phyloP scores from a whole-genome alignment of 441 rosid species.

The Aleurites moluccanus region DNA sequence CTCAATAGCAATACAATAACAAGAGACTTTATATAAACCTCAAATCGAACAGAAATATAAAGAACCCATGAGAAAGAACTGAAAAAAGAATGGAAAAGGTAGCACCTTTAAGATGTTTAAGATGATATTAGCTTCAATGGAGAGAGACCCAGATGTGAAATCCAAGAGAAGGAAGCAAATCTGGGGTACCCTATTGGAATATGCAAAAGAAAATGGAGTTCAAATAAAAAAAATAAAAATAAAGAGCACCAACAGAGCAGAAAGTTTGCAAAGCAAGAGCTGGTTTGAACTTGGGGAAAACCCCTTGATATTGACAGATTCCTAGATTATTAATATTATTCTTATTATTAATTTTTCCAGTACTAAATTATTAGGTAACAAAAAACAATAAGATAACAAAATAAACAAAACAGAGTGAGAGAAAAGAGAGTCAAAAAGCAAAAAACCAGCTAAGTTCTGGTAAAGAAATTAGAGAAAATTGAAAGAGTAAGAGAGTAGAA shows the following conservation, averaged over 20 bases:
- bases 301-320: slow-evolving; percentile 28
- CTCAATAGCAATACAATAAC: not conserved
- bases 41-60: not conserved
- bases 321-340: slow-evolving; percentile 3
- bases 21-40: not conserved
- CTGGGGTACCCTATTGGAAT: slow-evolving; percentile 10
- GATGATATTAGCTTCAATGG: slow-evolving; percentile 17
- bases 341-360: not conserved
- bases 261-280: slow-evolving; percentile 28
- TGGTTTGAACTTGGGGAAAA: slow-evolving; percentile 28
- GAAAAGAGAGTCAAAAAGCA: not conserved
- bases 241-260: not conserved
- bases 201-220: not conserved
- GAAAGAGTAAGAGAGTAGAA: not conserved
- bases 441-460: slow-evolving; percentile 12
- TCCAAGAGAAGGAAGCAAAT: slow-evolving; percentile 22
- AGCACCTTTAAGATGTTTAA: slow-evolving; percentile 23
- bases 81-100: slow-evolving; percentile 16
- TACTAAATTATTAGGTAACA: not conserved
- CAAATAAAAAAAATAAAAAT: not conserved
- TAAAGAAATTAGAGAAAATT: not conserved
- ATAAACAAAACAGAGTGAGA: not conserved
- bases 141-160: slow-evolving; percentile 17
- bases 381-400: not conserved
- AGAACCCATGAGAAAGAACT: slow-evolving; percentile 1